Evolutionary conservation across 1,284 basidiomycete species (phyloP).

Genomic region (Papiliotrema laurentii): DNA sequence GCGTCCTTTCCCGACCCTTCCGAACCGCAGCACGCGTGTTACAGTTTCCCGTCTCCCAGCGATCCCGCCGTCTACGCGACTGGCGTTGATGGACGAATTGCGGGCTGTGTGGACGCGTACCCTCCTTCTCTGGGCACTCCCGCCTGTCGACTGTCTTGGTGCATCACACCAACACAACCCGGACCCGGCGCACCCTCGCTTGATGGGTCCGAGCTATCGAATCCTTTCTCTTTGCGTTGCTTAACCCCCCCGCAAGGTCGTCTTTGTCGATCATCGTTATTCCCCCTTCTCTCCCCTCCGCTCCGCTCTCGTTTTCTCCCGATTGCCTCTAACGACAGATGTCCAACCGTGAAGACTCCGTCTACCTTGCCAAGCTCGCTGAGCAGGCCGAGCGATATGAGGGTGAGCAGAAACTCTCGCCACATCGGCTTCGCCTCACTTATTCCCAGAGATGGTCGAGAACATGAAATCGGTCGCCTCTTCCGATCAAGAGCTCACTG

Average conservation of each 20-base stretch:
- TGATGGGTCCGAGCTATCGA: no score
- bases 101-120: no score
- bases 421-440: neutral
- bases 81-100: no score
- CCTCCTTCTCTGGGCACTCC: no score
- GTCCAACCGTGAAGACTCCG: conserved; percentile 90
- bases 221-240: no score
- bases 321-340: conserved; percentile 52
- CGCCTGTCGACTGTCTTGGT: no score
- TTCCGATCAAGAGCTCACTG: conserved; percentile 95
- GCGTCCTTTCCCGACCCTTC: neutral
- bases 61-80: neutral
- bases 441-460: conserved; percentile 82
- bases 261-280: neutral
- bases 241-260: no score
- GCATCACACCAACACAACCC: no score
- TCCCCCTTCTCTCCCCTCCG: neutral
- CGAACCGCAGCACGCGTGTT: neutral
- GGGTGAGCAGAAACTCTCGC: conserved; percentile 57
- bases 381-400: conserved; percentile 98
- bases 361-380: conserved; percentile 99
- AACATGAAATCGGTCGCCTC: conserved; percentile 99
- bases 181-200: no score
- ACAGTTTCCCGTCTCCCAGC: neutral
- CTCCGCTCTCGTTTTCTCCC: neutral